A percentile compares a stretch with the other conserved stretches of the same genome.
Conservation (phyloP, 345 rosid genomes). For the Aquilaria malaccensis region DNA sequence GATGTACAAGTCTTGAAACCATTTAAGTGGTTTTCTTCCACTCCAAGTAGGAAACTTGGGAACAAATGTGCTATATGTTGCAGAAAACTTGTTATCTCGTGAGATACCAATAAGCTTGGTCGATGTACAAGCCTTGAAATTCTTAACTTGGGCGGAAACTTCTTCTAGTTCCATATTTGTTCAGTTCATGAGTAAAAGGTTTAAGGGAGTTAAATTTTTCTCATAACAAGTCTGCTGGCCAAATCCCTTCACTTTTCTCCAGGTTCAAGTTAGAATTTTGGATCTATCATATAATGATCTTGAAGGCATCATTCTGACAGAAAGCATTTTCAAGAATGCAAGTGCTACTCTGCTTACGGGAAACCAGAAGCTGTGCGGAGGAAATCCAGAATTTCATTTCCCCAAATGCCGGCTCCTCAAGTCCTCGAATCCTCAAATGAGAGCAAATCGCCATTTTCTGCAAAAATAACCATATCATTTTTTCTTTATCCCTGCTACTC, state of each 20-base stretch:
- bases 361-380: slow-evolving; percentile 31
- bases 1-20: slow-evolving; percentile 1
- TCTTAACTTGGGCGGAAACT: slow-evolving; percentile 11
- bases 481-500: not conserved
- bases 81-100: not conserved
- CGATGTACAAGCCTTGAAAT: slow-evolving; percentile 13
- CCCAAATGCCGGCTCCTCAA: not conserved
- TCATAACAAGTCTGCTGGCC: slow-evolving; percentile 20
- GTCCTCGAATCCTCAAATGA: too few species aligned
- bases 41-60: not conserved
- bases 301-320: slow-evolving; percentile 23
- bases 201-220: slow-evolving; percentile 25
- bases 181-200: slow-evolving; percentile 18
- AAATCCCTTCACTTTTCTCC: slow-evolving; percentile 14
- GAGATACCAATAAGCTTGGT: slow-evolving; percentile 21
- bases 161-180: slow-evolving; percentile 23
- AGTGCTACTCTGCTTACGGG: slow-evolving; percentile 20
- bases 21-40: slow-evolving; percentile 8
- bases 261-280: not conserved
- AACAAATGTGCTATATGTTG: not conserved
- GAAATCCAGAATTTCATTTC: slow-evolving; percentile 2
- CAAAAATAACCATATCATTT: not conserved
- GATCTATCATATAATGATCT: slow-evolving; percentile 34
- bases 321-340: slow-evolving; percentile 24
- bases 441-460: not conserved